phyloP scores from a whole-genome alignment of 2,329 filamentous ascomycete species.

The Claviceps capensis region DNA sequence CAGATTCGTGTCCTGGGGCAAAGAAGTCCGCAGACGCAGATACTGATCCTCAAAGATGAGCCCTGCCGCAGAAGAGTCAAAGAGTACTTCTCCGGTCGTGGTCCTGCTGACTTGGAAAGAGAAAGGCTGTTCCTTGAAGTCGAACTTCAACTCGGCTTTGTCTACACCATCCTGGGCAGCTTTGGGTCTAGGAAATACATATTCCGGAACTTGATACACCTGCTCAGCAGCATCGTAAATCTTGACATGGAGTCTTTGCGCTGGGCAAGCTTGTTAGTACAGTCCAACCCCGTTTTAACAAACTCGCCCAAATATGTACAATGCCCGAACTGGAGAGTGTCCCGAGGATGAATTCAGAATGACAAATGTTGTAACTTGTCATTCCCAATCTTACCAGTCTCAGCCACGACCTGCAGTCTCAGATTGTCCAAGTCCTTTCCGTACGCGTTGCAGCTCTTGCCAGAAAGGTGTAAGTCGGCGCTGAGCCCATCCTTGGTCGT shows the following conservation, averaged over 20 bases:
- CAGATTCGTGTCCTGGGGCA: constrained; percentile 52
- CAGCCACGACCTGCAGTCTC: constrained; percentile 18
- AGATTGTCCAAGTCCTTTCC: constrained; percentile 27
- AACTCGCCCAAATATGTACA: no score
- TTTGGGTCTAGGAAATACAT: constrained; percentile 47
- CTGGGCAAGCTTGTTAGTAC: not conserved
- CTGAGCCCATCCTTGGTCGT: constrained; percentile 41
- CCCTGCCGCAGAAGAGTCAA: constrained; percentile 49
- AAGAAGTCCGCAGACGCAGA: constrained; percentile 50
- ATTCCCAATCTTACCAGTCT: constrained; percentile 14
- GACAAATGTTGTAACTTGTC: not conserved
- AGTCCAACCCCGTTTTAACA: no score
- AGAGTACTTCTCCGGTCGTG: constrained; percentile 32
- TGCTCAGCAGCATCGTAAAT: constrained; percentile 52
- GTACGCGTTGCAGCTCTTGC: constrained; percentile 59
- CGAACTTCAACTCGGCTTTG: constrained; percentile 29
- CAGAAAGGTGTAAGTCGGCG: constrained; percentile 56
- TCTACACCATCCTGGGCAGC: constrained; percentile 7
- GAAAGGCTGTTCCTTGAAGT: constrained; percentile 35
- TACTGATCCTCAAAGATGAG: constrained; percentile 66
- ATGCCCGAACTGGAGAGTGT: not conserved
- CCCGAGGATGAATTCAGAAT: not conserved
- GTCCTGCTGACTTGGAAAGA: constrained; percentile 41
- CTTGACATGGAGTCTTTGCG: constrained; percentile 52
- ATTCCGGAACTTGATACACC: constrained; percentile 57